Conservation (phyloP, 2,329 filamentous ascomycete species). For the Fusarium sp. region DNA sequence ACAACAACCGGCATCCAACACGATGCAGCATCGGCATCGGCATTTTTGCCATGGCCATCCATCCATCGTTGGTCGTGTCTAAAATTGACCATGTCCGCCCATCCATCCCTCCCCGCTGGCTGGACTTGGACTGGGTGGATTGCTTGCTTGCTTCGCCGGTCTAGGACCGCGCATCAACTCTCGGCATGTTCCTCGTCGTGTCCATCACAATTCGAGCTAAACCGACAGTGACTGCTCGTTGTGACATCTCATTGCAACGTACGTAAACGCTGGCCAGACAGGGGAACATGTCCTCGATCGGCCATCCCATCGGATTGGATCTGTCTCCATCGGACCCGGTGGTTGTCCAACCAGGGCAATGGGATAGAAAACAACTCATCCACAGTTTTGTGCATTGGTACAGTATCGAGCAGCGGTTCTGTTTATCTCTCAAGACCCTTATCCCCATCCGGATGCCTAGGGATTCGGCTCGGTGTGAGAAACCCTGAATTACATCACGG, state of each 20-base stretch:
- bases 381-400: constrained; percentile 28
- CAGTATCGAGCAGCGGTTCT: constrained; percentile 20
- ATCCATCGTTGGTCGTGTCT: background rate
- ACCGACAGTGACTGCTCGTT: constrained; percentile 10
- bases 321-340: constrained; percentile 17
- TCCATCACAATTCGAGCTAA: constrained; percentile 19
- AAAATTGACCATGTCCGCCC: background rate
- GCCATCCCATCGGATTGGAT: constrained; percentile 30
- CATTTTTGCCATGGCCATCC: constrained; percentile 13
- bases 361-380: constrained; percentile 37
- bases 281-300: constrained; percentile 27
- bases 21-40: constrained; percentile 11
- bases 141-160: constrained; percentile 7
- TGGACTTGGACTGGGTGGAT: background rate
- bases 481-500: constrained; percentile 31
- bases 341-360: constrained; percentile 37
- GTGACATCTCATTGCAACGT: constrained; percentile 4
- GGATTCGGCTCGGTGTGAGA: constrained; percentile 20
- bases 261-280: constrained; percentile 14
- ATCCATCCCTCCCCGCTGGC: background rate
- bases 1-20: constrained; percentile 4
- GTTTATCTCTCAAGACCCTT: constrained; percentile 39
- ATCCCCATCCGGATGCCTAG: constrained; percentile 21
- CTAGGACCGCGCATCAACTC: background rate
- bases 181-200: background rate